Evolutionary conservation across 352 stramenopile species (phyloP), one percentile per base, ranked within the genome.

Genomic region (Plasmopara halstedii): DNA sequence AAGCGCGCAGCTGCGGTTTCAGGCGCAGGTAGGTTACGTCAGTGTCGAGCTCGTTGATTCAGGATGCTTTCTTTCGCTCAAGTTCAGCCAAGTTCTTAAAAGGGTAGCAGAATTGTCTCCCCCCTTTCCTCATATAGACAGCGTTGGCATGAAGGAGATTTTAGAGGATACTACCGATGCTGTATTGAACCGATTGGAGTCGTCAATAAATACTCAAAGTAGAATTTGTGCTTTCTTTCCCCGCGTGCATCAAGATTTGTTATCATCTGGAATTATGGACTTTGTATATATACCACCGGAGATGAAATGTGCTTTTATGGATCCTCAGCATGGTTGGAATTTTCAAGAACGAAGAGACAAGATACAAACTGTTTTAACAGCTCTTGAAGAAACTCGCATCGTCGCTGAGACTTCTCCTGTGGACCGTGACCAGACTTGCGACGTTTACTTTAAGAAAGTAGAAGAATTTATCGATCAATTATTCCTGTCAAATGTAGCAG

Each of bases 391-490:
- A 3, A 58, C 51, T 14, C 47, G 21, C 14, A 56, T 79, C 15
- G 43, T 22, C 14, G 33, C 48, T 7, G 54, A 58, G 11, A 25
- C 22, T 0, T 56, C 53, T 0, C 6, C 36, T 29, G 35, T 85
- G n/a, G 37, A 50, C 0, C 48, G 50, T 2, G 46, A 61, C 6
- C 58, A 70, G 19, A 55, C 75, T 11, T 88, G 77, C 42, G 68
- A 81, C 19, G 47, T 67, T 15, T 78, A 70, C 46, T 86, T 85
- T 40, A 60, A 58, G 10, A 70, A 67, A 20, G 56, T 84, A n/a
- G 57, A 58, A 8, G 37, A 59, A 4, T 79, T 85, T 26, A 67
- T 89, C 31, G 73, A 89, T 36, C 48, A 25, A 14, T 27, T 89
- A 0, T 89, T 85, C 41, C 44, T 46, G 14, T 64, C 50, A 8